phyloP scores from a whole-genome alignment of 106 monocot species.

The Posidonia australis region DNA sequence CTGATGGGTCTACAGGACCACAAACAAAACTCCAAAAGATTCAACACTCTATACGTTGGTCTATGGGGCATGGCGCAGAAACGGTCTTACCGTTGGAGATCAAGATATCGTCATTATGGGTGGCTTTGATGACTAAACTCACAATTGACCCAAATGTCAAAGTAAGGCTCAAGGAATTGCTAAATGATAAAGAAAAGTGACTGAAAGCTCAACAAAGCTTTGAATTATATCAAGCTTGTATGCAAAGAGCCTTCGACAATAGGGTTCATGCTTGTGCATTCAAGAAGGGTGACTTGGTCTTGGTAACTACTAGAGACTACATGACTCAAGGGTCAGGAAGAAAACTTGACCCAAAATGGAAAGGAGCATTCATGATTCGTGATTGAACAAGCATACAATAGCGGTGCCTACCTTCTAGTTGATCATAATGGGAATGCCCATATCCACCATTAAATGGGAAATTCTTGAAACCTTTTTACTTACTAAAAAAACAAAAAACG shows the following conservation, averaged over 20 bases:
- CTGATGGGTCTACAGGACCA: neutral
- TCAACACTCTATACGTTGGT: no score
- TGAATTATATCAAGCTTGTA: neutral
- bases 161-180: neutral
- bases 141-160: neutral
- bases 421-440: neutral
- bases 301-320: neutral
- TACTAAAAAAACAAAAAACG: no score
- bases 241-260: neutral
- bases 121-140: neutral
- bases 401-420: neutral
- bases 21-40: neutral
- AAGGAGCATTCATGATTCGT: neutral
- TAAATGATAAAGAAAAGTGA: neutral
- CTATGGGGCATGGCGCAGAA: no score
- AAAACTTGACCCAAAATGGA: slow-evolving; percentile 4
- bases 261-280: neutral
- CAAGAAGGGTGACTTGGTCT: neutral
- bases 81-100: no score
- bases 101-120: no score
- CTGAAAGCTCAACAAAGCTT: neutral
- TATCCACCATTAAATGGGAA: no score
- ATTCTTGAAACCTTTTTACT: no score
- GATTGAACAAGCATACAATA: neutral
- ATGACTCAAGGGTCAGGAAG: neutral